Conservation (phyloP, 371 early-diverging fungal species). For the Coemansia sp. region DNA sequence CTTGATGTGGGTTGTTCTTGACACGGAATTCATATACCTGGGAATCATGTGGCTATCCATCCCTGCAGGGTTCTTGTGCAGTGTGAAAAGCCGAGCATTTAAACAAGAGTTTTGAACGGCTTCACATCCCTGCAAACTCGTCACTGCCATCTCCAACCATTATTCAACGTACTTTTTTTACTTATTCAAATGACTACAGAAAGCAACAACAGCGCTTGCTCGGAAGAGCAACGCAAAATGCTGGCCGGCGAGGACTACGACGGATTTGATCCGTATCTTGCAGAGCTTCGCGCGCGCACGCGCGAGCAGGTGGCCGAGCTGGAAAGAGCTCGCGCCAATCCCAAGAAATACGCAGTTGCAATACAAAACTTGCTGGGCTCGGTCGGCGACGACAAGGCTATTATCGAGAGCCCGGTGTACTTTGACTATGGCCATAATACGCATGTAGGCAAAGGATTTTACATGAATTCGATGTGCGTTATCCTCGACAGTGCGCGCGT, state of each 20-base stretch:
- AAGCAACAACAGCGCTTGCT: not conserved
- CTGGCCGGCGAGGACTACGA: slow-evolving; percentile 64
- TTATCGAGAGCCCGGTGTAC: slow-evolving; percentile 63
- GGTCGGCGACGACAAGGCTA: slow-evolving; percentile 52
- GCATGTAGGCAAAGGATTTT: slow-evolving; percentile 63
- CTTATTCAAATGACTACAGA: not conserved
- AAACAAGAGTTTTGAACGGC: no score
- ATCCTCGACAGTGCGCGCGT: slow-evolving; percentile 69
- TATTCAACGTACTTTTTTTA: not conserved
- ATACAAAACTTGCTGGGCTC: slow-evolving; percentile 58
- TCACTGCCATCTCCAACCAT: not conserved
- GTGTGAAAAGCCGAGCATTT: no score
- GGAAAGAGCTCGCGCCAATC: slow-evolving; percentile 45
- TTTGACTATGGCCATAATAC: slow-evolving; percentile 78
- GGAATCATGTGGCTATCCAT: no score
- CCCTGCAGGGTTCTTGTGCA: no score
- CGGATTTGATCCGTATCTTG: slow-evolving; percentile 58
- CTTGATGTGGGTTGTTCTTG: no score
- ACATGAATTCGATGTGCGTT: slow-evolving; percentile 65
- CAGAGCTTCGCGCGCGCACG: slow-evolving; percentile 13
- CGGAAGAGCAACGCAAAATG: slow-evolving; percentile 65
- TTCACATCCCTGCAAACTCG: not conserved
- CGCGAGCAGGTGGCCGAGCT: slow-evolving; percentile 49
- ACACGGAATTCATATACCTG: no score
- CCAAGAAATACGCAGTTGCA: slow-evolving; percentile 47